Evolutionary conservation across 2,329 filamentous ascomycete species (phyloP).

Genomic region (Chaetomiaceae sp.): DNA sequence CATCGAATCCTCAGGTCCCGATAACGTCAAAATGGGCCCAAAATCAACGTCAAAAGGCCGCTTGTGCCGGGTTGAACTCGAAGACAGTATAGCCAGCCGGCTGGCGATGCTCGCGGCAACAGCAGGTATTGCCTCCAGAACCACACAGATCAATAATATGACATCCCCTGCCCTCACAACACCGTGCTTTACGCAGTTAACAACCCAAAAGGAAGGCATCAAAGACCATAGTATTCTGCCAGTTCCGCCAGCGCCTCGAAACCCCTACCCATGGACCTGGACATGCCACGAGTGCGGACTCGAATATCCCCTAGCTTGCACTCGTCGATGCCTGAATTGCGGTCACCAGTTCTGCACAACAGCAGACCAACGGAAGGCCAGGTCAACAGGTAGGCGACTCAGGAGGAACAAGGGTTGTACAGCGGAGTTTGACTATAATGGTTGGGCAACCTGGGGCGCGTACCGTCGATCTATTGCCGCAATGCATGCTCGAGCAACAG

Average conservation of each 20-base stretch:
- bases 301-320: slow-evolving; percentile 31
- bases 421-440: slow-evolving; percentile 33
- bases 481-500: too few species aligned
- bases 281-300: slow-evolving; percentile 31
- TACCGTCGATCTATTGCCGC: slow-evolving; percentile 27
- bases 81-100: not conserved
- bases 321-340: slow-evolving; percentile 39
- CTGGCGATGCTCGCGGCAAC: not conserved
- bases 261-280: slow-evolving; percentile 32
- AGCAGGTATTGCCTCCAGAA: not conserved
- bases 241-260: slow-evolving; percentile 3
- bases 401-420: slow-evolving; percentile 20
- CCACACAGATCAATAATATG: not conserved
- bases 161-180: not conserved
- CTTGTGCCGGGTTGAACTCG: too few species aligned
- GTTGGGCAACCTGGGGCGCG: slow-evolving; percentile 31
- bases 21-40: not conserved
- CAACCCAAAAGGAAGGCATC: not conserved
- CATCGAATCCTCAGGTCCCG: not conserved
- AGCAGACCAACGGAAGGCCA: slow-evolving; percentile 18
- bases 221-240: not conserved
- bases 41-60: not conserved
- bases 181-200: not conserved
- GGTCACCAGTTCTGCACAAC: slow-evolving; percentile 34
- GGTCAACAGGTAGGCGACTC: not conserved